phyloP scores from a whole-genome alignment of 2,329 filamentous ascomycete genomes.

The Annulohypoxylon truncatum region DNA sequence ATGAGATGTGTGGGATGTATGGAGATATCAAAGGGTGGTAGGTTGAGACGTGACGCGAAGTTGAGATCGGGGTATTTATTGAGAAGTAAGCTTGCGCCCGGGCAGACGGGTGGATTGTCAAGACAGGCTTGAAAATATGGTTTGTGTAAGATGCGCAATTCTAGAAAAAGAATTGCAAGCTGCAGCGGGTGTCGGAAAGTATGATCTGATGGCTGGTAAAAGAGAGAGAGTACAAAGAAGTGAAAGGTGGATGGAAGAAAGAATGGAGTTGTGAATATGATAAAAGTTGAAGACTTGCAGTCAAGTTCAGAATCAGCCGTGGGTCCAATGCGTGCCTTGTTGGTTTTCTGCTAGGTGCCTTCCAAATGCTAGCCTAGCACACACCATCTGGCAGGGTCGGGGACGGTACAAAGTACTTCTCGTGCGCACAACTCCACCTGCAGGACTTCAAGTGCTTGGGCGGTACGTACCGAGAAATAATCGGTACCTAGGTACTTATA shows the following conservation, averaged over 20 bases:
- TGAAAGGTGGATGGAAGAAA: conserved; percentile 17
- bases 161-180: background rate
- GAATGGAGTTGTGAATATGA: conserved; percentile 14
- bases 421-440: background rate
- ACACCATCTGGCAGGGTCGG: background rate
- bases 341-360: background rate
- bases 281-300: conserved; percentile 25
- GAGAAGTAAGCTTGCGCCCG: conserved; percentile 7
- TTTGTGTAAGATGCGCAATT: conserved; percentile 10
- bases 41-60: conserved; percentile 16
- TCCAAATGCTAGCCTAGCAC: background rate
- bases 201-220: background rate
- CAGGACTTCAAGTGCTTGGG: background rate
- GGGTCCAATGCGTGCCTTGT: conserved; percentile 30
- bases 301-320: conserved; percentile 27
- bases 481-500: background rate
- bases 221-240: conserved; percentile 11
- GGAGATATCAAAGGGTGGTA: background rate
- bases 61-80: background rate
- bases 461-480: background rate
- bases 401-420: background rate
- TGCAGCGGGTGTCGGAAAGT: background rate
- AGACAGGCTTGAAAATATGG: background rate
- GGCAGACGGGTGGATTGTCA: background rate
- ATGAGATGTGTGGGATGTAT: background rate